Base-by-base conservation (phyloP, 2,329 filamentous ascomycete genomes). In the Epichloe amarillans region DNA sequence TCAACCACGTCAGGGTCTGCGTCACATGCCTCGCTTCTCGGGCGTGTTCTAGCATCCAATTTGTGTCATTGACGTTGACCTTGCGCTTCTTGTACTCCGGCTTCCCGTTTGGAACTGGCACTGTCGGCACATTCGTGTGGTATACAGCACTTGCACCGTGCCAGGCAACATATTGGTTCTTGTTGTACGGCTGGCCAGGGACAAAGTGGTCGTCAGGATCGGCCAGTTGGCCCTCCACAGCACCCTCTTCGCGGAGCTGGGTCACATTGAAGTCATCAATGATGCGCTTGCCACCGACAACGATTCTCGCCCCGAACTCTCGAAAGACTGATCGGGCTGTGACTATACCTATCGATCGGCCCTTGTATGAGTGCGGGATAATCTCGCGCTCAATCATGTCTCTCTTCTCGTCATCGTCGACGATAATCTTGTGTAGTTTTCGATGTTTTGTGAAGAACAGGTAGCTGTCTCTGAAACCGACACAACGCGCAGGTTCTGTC, bases 381-480 rank as follows among this genome's bases (percentile, higher is more conserved):
- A 98, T 85, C 5, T 94, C 86, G 54, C 93, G 83, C 58, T 94
- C 88, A 62, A 98, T 98, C 72, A 98, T 79, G 67, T 97, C 90
- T 54, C 85, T 83, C 73, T 98, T 98, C 69, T 95, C 91, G n/a
- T 93, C 85, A 57, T 98, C 93, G 60, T 90, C 89, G 51, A 97
- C 88, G 61, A 98, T 95, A 62, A 98, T 95, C 72, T 98, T 98
- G 78, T 89, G 93, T 14, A 98, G 83, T 61, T 89, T 84, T 64
- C 87, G 86, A 69, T 98, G 93, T 70, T 97, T 98, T 56, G 93
- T 94, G 74, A 98, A 98, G 76, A 98, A 96, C 26, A 98, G 80
- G 64, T 98, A 98, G 56, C 90, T 96, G 73, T 98, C 93, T 58
- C 93, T 80, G 75, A 98, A 98, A 15, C 93, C 93, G 50, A 95